phyloP scores from a whole-genome alignment of 345 rosid species.

The Arabidopsis suecica region DNA sequence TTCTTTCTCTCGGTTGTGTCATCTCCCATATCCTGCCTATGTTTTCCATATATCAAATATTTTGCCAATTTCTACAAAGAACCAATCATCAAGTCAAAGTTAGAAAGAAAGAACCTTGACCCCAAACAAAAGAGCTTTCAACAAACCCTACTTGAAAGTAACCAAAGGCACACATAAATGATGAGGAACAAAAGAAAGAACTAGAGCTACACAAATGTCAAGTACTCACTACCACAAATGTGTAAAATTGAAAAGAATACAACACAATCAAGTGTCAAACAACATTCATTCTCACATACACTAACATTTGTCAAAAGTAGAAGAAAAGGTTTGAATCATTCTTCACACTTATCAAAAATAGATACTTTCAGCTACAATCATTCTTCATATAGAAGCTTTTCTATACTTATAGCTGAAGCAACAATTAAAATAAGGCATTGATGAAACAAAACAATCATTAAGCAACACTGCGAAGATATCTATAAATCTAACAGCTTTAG shows the following conservation, averaged over 20 bases:
- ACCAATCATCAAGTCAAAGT: slow-evolving; percentile 33
- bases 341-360: slow-evolving; percentile 20
- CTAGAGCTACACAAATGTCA: slow-evolving; percentile 11
- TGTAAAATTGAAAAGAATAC: background rate
- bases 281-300: slow-evolving; percentile 4
- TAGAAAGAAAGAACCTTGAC: background rate
- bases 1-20: slow-evolving; percentile 51
- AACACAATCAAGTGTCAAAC: slow-evolving; percentile 1
- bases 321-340: slow-evolving; percentile 14
- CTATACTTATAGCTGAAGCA: slow-evolving; percentile 29
- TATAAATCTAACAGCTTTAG: background rate
- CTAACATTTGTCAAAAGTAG: background rate
- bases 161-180: slow-evolving; percentile 18
- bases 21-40: slow-evolving; percentile 46
- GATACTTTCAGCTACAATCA: slow-evolving; percentile 20
- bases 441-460: slow-evolving; percentile 20
- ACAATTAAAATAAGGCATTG: slow-evolving; percentile 8
- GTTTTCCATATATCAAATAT: slow-evolving; percentile 62
- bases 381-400: slow-evolving; percentile 11
- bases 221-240: background rate
- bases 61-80: slow-evolving; percentile 65
- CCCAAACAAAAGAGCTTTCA: background rate
- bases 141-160: slow-evolving; percentile 9
- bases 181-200: background rate
- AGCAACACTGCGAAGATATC: background rate